These are phyloP conservation scores for Allodekkera sacchari DNA, from an alignment of 805 yeast genomes.

Conservation along the genomic window DNA sequence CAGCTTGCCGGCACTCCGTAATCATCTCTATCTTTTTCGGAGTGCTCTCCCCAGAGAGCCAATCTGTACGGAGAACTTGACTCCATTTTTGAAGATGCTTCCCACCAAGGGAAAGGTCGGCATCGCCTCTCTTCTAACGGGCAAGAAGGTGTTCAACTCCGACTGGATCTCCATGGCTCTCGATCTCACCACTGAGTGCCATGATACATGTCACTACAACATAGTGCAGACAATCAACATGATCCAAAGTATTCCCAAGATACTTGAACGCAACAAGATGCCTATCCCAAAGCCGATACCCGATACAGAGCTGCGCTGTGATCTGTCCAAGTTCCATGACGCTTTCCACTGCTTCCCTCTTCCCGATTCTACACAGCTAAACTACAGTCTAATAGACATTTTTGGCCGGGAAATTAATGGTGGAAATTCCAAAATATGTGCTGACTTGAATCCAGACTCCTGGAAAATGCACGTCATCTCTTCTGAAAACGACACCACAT, in stretches of 20 bases:
- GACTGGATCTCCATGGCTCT: slow-evolving; percentile 92
- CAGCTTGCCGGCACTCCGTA: slow-evolving; percentile 21
- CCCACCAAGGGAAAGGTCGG: slow-evolving; percentile 94
- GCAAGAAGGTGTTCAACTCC: slow-evolving; percentile 84
- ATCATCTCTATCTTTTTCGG: slow-evolving; percentile 49
- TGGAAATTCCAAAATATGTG: slow-evolving; percentile 38
- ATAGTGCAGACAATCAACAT: slow-evolving; percentile 64
- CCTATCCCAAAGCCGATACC: slow-evolving; percentile 79
- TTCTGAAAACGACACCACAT: slow-evolving; percentile 1
- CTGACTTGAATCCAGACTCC: slow-evolving; percentile 28
- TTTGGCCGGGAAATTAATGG: slow-evolving; percentile 68
- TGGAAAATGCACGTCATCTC: slow-evolving; percentile 33
- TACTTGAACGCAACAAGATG: slow-evolving; percentile 50
- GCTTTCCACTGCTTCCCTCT: slow-evolving; percentile 74
- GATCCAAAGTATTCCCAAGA: slow-evolving; percentile 62
- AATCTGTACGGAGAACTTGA: slow-evolving; percentile 91
- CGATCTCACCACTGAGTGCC: slow-evolving; percentile 58
- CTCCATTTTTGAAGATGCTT: slow-evolving; percentile 82
- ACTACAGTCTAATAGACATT: slow-evolving; percentile 50
- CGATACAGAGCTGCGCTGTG: slow-evolving; percentile 69
- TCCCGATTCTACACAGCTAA: slow-evolving; percentile 37
- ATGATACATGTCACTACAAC: slow-evolving; percentile 35
- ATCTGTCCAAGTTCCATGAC: slow-evolving; percentile 47
- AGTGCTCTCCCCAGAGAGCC: slow-evolving; percentile 95
- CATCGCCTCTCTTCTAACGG: slow-evolving; percentile 73